Percentiles rank a stretch among this genome's conserved stretches.
Conservation (phyloP, 2,329 filamentous ascomycete genomes). For the Aureobasidium sp. region DNA sequence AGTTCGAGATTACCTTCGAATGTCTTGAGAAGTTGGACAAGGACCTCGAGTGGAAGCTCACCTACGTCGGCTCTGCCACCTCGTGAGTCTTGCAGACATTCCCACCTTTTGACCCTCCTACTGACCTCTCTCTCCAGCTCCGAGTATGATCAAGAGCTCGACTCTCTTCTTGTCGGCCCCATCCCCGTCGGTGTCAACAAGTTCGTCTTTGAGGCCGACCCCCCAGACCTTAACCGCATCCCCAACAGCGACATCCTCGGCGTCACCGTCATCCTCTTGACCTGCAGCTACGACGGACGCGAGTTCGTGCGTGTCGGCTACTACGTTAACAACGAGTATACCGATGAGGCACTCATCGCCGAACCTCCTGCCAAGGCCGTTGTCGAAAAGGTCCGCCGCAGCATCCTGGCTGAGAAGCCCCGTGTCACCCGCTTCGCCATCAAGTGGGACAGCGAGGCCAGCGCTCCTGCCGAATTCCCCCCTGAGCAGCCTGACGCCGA, state of each 20-base stretch:
- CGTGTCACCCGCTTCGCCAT: constrained; percentile 96
- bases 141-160: constrained; percentile 97
- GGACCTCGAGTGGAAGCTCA: constrained; percentile 98
- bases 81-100: constrained; percentile 54
- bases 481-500: constrained; percentile 97
- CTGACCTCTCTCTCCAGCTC: constrained; percentile 49
- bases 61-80: constrained; percentile 95
- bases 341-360: constrained; percentile 77
- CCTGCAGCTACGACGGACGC: constrained; percentile 90
- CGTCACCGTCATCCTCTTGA: constrained; percentile 93
- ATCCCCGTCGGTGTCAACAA: constrained; percentile 98
- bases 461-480: constrained; percentile 89
- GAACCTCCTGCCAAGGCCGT: constrained; percentile 89
- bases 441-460: constrained; percentile 99
- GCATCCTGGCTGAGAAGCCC: constrained; percentile 93
- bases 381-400: constrained; percentile 85
- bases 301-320: constrained; percentile 98
- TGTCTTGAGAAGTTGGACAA: constrained; percentile 92
- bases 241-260: constrained; percentile 92
- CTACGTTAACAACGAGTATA: constrained; percentile 99
- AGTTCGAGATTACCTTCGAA: constrained; percentile 98
- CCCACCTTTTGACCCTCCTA: constrained; percentile 18
- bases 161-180: constrained; percentile 92
- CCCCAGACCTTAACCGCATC: constrained; percentile 83
- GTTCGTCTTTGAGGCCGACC: constrained; percentile 93